Conservation (phyloP, 768 basidiomycete species). For the Dentipellis sp. region DNA sequence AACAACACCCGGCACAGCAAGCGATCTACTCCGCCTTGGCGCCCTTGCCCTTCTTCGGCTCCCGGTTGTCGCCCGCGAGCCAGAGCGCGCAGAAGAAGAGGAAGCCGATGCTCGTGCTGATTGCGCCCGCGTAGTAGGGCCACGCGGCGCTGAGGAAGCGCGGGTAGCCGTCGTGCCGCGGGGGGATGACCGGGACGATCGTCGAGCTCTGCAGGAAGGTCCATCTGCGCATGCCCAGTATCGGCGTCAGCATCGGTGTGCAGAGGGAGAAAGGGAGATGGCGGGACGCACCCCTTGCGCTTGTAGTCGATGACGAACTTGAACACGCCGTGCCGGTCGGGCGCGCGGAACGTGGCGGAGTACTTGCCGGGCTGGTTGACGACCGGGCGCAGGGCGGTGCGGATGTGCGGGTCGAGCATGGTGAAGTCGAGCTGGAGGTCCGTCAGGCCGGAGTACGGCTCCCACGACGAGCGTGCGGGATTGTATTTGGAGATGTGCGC, state of each 20-base stretch:
- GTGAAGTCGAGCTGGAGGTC: constrained; percentile 95
- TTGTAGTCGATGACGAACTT: constrained; percentile 92
- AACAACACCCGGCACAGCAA: neutral
- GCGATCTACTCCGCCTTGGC: constrained; percentile 20
- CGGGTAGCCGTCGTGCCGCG: constrained; percentile 90
- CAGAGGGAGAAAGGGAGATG: neutral
- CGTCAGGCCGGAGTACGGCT: constrained; percentile 55
- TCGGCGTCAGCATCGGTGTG: neutral
- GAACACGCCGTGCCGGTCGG: constrained; percentile 97
- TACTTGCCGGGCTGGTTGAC: constrained; percentile 55
- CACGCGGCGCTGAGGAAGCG: constrained; percentile 92
- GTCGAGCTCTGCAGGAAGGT: constrained; percentile 66
- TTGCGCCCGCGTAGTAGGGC: constrained; percentile 90
- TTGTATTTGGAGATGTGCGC: constrained; percentile 66
- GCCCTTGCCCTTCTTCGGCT: constrained; percentile 40
- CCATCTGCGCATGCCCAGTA: constrained; percentile 35
- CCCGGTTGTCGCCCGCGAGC: constrained; percentile 75
- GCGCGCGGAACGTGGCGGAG: constrained; percentile 77
- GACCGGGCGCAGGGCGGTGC: constrained; percentile 62
- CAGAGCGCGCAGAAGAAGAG: constrained; percentile 81
- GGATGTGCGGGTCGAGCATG: constrained; percentile 96
- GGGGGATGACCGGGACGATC: constrained; percentile 84
- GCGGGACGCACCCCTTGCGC: constrained; percentile 63
- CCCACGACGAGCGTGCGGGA: constrained; percentile 49
- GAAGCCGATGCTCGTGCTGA: constrained; percentile 82